These are phyloP conservation scores for Arthromyces matolae DNA, from an alignment of 768 basidiomycete species.

Conservation along the genomic window DNA sequence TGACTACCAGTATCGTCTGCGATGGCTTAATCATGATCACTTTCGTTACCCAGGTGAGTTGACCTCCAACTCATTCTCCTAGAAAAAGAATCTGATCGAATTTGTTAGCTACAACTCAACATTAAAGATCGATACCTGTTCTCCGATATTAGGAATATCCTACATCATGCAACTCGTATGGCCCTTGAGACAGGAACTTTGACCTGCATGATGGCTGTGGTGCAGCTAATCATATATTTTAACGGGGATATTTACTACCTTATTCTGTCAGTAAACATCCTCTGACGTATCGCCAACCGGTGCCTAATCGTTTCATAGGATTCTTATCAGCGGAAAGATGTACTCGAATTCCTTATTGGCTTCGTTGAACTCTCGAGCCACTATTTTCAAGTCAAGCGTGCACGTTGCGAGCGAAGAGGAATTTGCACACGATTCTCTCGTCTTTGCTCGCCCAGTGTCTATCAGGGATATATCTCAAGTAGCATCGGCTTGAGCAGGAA, in stretches of 20 bases:
- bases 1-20: not conserved
- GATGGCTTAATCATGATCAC: not conserved
- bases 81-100: too few species aligned
- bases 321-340: not conserved
- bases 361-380: not conserved
- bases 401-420: too few species aligned
- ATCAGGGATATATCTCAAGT: too few species aligned
- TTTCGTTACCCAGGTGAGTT: not conserved
- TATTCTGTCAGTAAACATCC: not conserved
- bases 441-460: too few species aligned
- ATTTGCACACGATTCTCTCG: too few species aligned
- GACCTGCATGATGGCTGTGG: not conserved
- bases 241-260: not conserved
- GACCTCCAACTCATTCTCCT: too few species aligned
- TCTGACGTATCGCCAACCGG: not conserved
- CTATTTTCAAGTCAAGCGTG: too few species aligned
- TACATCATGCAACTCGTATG: conserved; percentile 3
- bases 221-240: not conserved
- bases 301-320: not conserved
- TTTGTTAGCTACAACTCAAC: too few species aligned
- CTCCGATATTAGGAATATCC: not conserved
- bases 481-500: too few species aligned
- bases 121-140: too few species aligned
- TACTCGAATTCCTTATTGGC: conserved; percentile 1
- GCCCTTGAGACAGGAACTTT: conserved; percentile 1